These are phyloP conservation scores for Syncephalastrum monosporum DNA, from an alignment of 371 early-diverging fungal species.

Conservation along the genomic window DNA sequence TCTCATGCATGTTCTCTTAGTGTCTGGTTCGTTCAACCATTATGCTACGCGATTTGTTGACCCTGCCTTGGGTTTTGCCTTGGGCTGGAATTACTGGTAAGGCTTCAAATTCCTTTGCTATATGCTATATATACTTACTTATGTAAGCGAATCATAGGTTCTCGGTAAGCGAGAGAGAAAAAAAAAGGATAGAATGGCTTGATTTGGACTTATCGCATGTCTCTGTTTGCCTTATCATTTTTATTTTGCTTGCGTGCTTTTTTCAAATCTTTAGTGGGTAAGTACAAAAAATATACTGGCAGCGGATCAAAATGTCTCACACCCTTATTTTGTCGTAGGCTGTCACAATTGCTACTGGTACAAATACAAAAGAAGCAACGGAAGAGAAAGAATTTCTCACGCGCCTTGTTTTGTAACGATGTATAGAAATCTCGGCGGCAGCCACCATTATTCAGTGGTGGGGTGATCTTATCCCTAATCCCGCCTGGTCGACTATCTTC, in stretches of 20 bases:
- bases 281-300: constrained; percentile 12
- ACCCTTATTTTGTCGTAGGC: constrained; percentile 12
- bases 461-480: constrained; percentile 54
- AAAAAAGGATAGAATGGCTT: not conserved
- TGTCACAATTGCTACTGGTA: constrained; percentile 40
- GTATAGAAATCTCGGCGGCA: constrained; percentile 80
- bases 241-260: not conserved
- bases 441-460: constrained; percentile 79
- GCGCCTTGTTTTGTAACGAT: constrained; percentile 35
- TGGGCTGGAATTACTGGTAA: constrained; percentile 65
- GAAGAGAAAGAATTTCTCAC: not conserved
- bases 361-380: not conserved
- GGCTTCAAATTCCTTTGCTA: constrained; percentile 4
- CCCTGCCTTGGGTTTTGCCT: constrained; percentile 77
- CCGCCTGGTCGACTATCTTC: constrained; percentile 64
- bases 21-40: constrained; percentile 83
- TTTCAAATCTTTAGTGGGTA: constrained; percentile 25
- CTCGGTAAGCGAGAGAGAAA: constrained; percentile 26
- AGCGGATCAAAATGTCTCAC: not conserved
- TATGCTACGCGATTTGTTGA: constrained; percentile 84
- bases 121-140: too few species aligned
- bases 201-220: not conserved
- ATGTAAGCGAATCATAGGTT: constrained; percentile 20
- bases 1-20: constrained; percentile 11
- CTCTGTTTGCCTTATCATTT: too few species aligned